phyloP scores from a whole-genome alignment of 176 grass and related monocot species.

The Puccinellia tenuiflora region DNA sequence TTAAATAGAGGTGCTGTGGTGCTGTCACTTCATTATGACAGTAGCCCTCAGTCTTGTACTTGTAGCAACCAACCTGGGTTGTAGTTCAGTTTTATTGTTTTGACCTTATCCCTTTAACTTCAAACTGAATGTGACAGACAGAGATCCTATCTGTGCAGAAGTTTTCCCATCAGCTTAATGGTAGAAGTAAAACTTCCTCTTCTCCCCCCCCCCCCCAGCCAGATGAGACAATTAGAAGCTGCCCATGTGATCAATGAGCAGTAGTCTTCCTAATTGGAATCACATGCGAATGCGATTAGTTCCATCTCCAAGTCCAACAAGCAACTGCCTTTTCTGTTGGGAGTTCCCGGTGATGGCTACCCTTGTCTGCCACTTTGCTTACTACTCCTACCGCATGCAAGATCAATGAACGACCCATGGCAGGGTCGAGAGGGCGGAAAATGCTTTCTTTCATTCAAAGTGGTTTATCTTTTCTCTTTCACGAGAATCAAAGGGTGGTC shows the following conservation, averaged over 20 bases:
- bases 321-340: constrained; percentile 21
- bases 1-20: neutral
- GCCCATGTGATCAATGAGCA: constrained; percentile 28
- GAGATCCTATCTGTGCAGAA: neutral
- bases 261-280: constrained; percentile 16
- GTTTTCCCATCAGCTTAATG: neutral
- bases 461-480: neutral
- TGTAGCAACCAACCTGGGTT: neutral
- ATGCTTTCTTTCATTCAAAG: neutral
- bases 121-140: constrained; percentile 17
- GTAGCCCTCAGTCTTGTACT: constrained; percentile 21
- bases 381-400: neutral
- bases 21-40: constrained; percentile 21
- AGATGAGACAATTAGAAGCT: neutral
- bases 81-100: constrained; percentile 24
- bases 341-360: constrained; percentile 34
- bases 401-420: constrained; percentile 24
- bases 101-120: constrained; percentile 6
- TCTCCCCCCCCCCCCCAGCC: neutral
- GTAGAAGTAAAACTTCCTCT: neutral
- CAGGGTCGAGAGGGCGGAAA: constrained; percentile 14
- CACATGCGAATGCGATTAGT: constrained; percentile 24
- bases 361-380: constrained; percentile 43
- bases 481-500: neutral
- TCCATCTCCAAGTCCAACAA: constrained; percentile 38